Conservation (phyloP, 2,329 filamentous ascomycete species). For the Lasiodiplodia gonubiensis region DNA sequence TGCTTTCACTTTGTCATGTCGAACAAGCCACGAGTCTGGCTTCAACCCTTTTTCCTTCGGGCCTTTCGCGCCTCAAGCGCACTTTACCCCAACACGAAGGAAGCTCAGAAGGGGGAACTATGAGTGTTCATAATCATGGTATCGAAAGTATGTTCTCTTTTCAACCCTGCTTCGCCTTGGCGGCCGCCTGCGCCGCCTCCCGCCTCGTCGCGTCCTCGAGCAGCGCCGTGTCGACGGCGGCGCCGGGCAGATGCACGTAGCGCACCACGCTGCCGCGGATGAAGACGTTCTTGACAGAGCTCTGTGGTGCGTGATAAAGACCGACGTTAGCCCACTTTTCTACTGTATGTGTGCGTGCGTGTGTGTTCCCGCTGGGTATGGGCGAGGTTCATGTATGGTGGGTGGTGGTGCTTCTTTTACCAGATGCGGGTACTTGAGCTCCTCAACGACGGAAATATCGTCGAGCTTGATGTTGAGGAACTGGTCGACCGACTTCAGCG, state of each 20-base stretch:
- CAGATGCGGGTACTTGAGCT: slow-evolving; percentile 93
- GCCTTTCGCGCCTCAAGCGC: no score
- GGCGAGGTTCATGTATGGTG: neutral
- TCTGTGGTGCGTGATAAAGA: slow-evolving; percentile 48
- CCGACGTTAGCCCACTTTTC: neutral
- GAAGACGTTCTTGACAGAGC: slow-evolving; percentile 92
- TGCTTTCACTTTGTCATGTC: no score
- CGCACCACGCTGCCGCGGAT: slow-evolving; percentile 91
- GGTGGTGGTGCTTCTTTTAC: slow-evolving; percentile 50
- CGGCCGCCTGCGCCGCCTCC: slow-evolving; percentile 47
- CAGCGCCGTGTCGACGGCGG: slow-evolving; percentile 81
- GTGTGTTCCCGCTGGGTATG: neutral
- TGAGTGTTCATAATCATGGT: no score
- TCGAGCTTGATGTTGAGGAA: slow-evolving; percentile 99
- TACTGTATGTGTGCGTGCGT: neutral
- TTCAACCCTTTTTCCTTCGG: no score
- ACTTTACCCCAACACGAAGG: no score
- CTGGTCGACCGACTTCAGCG: slow-evolving; percentile 95
- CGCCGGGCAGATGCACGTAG: slow-evolving; percentile 86
- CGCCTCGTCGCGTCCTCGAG: slow-evolving; percentile 90
- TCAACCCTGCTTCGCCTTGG: slow-evolving; percentile 41
- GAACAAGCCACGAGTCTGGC: no score
- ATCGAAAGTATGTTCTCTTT: neutral
- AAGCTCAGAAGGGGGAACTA: no score
- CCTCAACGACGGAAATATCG: slow-evolving; percentile 89